Conservation (phyloP, 1,139 yeast species). For the Suhomyces yuchorum region DNA sequence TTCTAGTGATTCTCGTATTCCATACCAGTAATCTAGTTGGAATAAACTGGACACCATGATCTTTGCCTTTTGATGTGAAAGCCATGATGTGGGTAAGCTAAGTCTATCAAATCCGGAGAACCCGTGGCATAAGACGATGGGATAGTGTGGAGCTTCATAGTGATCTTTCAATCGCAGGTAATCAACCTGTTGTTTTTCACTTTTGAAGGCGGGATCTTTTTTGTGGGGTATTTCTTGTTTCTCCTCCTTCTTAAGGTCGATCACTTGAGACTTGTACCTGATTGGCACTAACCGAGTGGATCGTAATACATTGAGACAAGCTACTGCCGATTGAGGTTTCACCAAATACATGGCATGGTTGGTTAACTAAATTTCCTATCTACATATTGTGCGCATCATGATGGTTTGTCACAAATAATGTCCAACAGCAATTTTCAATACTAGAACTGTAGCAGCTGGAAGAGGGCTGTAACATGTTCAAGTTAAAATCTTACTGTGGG, state of each 20-base stretch:
- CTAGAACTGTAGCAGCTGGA: too few relatives aligned
- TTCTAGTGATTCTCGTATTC: constrained; percentile 64
- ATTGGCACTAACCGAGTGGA: not conserved
- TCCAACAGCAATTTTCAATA: not conserved
- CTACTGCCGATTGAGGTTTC: not conserved
- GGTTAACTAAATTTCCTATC: not conserved
- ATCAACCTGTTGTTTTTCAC: not conserved
- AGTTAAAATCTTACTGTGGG: too few relatives aligned
- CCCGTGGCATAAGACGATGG: constrained; percentile 83
- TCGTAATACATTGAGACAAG: not conserved
- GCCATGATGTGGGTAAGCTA: constrained; percentile 40
- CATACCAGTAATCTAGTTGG: constrained; percentile 73
- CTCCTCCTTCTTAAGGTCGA: constrained; percentile 9
- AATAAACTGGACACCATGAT: constrained; percentile 6
- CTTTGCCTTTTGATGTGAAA: constrained; percentile 8
- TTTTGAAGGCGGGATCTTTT: not conserved
- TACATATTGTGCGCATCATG: not conserved
- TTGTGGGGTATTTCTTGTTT: constrained; percentile 2
- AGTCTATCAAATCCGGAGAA: constrained; percentile 76
- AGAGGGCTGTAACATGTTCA: too few relatives aligned
- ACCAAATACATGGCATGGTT: constrained; percentile 18
- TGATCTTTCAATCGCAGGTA: constrained; percentile 8
- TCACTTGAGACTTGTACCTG: constrained; percentile 1
- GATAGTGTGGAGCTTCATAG: constrained; percentile 49
- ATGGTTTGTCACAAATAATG: not conserved